These are phyloP conservation scores for Sutorius eximius DNA, from an alignment of 1,284 basidiomycete genomes.

Conservation along the genomic window DNA sequence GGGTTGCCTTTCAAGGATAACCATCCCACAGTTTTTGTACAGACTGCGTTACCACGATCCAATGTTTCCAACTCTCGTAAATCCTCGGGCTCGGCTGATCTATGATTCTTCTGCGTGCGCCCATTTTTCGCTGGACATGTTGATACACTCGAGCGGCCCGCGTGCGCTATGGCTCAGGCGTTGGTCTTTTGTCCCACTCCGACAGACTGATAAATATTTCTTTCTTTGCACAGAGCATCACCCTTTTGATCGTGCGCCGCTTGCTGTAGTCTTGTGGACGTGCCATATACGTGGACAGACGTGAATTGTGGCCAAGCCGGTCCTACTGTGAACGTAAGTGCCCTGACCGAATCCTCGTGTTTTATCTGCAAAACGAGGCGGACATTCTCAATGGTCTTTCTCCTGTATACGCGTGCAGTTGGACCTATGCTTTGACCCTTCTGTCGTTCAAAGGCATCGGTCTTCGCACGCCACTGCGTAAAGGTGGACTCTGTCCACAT, in stretches of 20 bases:
- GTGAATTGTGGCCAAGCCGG: constrained; percentile 34
- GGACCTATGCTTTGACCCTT: not conserved
- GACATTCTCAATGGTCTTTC: constrained; percentile 31
- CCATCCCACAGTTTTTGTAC: not conserved
- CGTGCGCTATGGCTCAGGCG: not conserved
- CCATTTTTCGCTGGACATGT: not conserved
- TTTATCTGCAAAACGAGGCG: constrained; percentile 37
- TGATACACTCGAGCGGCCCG: not conserved
- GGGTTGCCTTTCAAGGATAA: constrained; percentile 77
- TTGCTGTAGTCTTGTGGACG: not conserved
- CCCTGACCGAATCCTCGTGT: constrained; percentile 41
- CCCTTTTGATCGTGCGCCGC: not conserved
- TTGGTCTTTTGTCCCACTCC: not conserved
- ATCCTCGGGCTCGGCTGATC: not conserved
- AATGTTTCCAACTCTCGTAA: constrained; percentile 1
- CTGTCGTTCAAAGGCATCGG: not conserved
- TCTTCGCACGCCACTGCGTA: not conserved
- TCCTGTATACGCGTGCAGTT: not conserved
- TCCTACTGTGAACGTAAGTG: constrained; percentile 21
- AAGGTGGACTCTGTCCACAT: not conserved
- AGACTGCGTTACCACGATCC: not conserved
- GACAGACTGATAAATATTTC: constrained; percentile 33
- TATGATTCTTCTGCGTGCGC: not conserved
- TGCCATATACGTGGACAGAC: constrained; percentile 38
- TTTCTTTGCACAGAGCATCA: not conserved